These are phyloP conservation scores for Thymus mandschuricus DNA, from an alignment of 257 asterid species.

Conservation along the genomic window DNA sequence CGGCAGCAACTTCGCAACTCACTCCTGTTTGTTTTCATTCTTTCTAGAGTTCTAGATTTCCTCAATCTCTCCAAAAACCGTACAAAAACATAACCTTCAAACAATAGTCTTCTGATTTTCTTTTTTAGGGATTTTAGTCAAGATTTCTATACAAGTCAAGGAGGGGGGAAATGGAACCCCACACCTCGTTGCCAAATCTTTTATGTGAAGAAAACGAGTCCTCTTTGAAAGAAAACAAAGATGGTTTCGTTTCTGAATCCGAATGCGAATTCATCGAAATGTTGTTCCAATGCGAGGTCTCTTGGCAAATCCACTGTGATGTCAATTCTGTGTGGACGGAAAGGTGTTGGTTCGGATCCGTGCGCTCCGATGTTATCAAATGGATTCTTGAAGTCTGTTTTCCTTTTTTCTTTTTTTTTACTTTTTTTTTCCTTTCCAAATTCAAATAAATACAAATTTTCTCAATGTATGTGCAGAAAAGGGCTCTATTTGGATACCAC, in stretches of 20 bases:
- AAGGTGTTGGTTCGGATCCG: conserved; percentile 29
- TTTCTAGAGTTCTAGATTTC: not conserved
- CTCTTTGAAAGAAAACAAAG: conserved; percentile 25
- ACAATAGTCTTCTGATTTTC: not conserved
- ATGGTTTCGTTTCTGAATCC: conserved; percentile 32
- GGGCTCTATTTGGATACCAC: conserved; percentile 45
- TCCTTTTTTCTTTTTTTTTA: not conserved
- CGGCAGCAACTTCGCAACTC: conserved; percentile 4
- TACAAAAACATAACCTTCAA: not conserved
- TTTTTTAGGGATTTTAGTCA: not conserved
- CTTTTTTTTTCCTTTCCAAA: not conserved
- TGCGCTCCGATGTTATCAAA: conserved; percentile 45
- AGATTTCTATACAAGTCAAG: conserved; percentile 1
- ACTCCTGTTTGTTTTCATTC: not conserved
- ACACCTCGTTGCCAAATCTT: conserved; percentile 35
- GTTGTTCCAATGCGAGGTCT: conserved; percentile 30
- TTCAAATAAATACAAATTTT: not conserved
- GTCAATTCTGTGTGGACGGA: conserved; percentile 16
- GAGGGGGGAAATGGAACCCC: conserved; percentile 28
- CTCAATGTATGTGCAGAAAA: conserved; percentile 32
- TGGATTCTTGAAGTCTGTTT: conserved; percentile 52
- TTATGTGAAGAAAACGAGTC: conserved; percentile 45
- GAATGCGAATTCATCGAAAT: conserved; percentile 40
- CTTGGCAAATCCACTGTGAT: conserved; percentile 17
- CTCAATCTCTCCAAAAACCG: not conserved